Evolutionary conservation across 1,139 yeast species (phyloP).

Genomic region (Protomyces inundatus): DNA sequence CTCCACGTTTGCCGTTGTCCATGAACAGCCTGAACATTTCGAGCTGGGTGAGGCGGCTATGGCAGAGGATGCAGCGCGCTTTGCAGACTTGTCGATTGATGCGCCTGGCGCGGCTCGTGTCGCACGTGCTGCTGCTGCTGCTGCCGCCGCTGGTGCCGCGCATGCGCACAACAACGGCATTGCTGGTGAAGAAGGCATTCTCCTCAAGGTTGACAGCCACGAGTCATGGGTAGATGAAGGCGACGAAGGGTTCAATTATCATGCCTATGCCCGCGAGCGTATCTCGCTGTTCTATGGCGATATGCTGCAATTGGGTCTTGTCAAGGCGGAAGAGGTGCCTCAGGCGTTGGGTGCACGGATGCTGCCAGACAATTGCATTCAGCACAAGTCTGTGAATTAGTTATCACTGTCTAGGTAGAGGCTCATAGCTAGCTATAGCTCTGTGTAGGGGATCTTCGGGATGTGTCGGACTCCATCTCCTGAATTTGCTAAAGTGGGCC

Average conservation of each 20-base stretch:
- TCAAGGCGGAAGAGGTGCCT: conserved; percentile 33
- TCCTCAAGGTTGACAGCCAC: not conserved
- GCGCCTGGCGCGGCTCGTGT: not conserved
- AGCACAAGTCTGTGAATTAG: not conserved
- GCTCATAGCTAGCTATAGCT: no score
- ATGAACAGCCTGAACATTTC: conserved; percentile 25
- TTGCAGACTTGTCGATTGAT: not conserved
- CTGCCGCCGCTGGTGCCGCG: not conserved
- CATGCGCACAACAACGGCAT: not conserved
- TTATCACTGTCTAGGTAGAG: no score
- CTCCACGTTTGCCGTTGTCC: conserved; percentile 23
- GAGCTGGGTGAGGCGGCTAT: conserved; percentile 27
- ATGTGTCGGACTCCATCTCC: no score
- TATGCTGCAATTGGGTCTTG: conserved; percentile 56
- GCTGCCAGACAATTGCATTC: not conserved
- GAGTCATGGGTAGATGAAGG: conserved; percentile 37
- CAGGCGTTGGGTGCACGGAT: not conserved
- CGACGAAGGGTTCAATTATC: conserved; percentile 67
- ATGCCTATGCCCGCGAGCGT: conserved; percentile 71
- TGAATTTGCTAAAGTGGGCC: no score
- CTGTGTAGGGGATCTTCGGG: no score
- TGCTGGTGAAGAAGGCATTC: not conserved
- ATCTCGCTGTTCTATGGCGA: conserved; percentile 71
- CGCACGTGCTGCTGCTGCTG: not conserved
- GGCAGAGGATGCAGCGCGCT: not conserved